Evolutionary conservation across 2,329 filamentous ascomycete genomes (phyloP), one percentile per base, ranked within the genome.

Genomic region (Ceratocystis ficicola): DNA sequence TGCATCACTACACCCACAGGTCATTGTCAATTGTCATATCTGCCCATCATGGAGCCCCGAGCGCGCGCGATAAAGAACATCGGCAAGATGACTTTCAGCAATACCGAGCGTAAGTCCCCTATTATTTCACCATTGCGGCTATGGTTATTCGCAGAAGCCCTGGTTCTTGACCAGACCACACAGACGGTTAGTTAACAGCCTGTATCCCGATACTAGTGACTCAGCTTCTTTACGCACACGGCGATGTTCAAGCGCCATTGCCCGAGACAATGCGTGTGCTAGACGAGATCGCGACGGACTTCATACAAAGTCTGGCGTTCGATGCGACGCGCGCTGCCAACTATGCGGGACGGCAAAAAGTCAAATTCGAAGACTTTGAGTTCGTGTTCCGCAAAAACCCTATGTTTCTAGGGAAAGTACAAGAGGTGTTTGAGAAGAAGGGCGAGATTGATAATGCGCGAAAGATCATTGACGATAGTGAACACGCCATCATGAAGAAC

Each of bases 331-430:
- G 89, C 57, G 86, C 87, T 64, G 94, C 94, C 0, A 86, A 89
- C 74, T 90, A 95, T 75, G 86, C 89, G 1, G 88, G 91, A 0
- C 88, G 94, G 1, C 90, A 95, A 72, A 99, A 99, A 77, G 91
- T 99, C 77, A 99, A 99, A 75, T 89, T 95, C 72, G 93, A 96
- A 72, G 94, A 99, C 76, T 96, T 99, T 77, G 91, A 95, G 73
- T 99, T 95, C 76, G 90, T 91, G 48, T 84, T 97, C 70, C 84
- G 94, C 41, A 85, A 88, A 69, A 95, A 97, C 72, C 86, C 89
- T 7, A 80, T 83, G 67, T 95, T 95, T 74, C 80, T 97, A 55
- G 94, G 94, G 62, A 86, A 93, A 72, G 91, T 97, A 65, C 86
- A 90, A 73, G 91, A 96, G 77, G 84, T 95, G 72, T 83, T 96